Percentiles rank a stretch among this genome's conserved stretches.
These are phyloP conservation scores for Penicillium malachiteum DNA, from an alignment of 495 filamentous ascomycete genomes.

Conservation along the genomic window DNA sequence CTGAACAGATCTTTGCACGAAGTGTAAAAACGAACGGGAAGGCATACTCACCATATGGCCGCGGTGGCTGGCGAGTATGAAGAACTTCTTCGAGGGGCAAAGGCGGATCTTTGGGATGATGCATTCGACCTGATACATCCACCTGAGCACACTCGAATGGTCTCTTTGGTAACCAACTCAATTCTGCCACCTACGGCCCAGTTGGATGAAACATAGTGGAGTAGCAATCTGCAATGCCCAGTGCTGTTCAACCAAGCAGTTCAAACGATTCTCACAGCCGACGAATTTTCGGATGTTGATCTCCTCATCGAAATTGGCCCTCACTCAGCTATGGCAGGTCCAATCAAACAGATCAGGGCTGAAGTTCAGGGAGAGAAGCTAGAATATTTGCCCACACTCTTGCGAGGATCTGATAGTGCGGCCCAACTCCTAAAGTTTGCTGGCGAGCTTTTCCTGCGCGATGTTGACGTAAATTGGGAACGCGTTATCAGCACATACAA, in stretches of 20 bases:
- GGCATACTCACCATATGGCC: slow-evolving; percentile 39
- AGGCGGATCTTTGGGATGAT: slow-evolving; percentile 24
- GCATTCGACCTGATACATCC: not conserved
- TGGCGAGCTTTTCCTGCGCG: no score
- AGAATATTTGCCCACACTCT: not conserved
- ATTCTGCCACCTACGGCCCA: not conserved
- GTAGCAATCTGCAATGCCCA: not conserved
- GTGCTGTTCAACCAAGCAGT: not conserved
- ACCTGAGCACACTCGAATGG: no score
- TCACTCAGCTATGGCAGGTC: not conserved
- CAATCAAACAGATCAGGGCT: not conserved
- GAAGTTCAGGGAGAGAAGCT: not conserved
- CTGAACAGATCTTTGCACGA: slow-evolving; percentile 41
- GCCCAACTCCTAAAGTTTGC: no score
- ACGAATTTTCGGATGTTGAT: not conserved
- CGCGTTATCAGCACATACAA: no score
- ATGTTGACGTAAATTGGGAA: no score
- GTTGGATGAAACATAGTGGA: not conserved
- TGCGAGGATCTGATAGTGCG: no score
- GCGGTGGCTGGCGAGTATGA: slow-evolving; percentile 39
- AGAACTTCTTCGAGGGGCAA: slow-evolving; percentile 46
- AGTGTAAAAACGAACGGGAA: slow-evolving; percentile 42
- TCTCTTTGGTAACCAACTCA: no score
- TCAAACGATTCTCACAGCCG: not conserved
- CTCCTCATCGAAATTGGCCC: not conserved